phyloP scores from a whole-genome alignment of 768 basidiomycete species.

The Dioszegia crocea region DNA sequence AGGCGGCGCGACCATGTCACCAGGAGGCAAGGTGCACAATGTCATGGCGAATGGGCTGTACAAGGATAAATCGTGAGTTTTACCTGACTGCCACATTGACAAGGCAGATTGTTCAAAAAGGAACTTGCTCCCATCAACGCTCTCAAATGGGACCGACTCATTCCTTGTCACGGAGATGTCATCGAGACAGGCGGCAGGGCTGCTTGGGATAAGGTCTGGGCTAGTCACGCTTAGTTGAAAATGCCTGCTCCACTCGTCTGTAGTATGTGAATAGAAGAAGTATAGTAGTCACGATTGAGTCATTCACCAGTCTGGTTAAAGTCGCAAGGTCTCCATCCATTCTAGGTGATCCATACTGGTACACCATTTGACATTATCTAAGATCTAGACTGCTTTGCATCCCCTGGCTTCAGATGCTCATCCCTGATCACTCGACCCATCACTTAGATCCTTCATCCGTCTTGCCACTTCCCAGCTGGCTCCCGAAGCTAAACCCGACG shows the following conservation, averaged over 20 bases:
- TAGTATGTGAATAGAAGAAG: not conserved
- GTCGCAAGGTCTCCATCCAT: too few species aligned
- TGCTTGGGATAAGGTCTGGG: conserved; percentile 51
- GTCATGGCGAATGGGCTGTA: conserved; percentile 30
- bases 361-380: too few species aligned
- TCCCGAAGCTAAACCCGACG: not conserved
- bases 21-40: conserved; percentile 41
- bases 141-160: conserved; percentile 44
- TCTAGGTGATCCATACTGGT: too few species aligned
- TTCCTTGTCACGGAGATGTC: conserved; percentile 57
- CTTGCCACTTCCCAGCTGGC: too few species aligned
- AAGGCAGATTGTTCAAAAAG: conserved; percentile 22
- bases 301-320: too few species aligned
- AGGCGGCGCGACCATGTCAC: conserved; percentile 28
- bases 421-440: too few species aligned
- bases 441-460: too few species aligned
- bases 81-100: conserved; percentile 23
- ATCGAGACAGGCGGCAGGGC: conserved; percentile 62
- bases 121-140: conserved; percentile 32
- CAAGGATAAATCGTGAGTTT: conserved; percentile 49
- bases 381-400: too few species aligned
- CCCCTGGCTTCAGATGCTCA: too few species aligned
- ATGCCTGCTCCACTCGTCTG: too few species aligned
- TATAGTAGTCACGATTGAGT: too few species aligned
- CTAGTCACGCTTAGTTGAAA: conserved; percentile 18